Percentiles rank a stretch among this genome's conserved stretches.
Evolutionary conservation across 2,329 filamentous ascomycete species (phyloP).

Genomic region (Colletotrichum caudatum): DNA sequence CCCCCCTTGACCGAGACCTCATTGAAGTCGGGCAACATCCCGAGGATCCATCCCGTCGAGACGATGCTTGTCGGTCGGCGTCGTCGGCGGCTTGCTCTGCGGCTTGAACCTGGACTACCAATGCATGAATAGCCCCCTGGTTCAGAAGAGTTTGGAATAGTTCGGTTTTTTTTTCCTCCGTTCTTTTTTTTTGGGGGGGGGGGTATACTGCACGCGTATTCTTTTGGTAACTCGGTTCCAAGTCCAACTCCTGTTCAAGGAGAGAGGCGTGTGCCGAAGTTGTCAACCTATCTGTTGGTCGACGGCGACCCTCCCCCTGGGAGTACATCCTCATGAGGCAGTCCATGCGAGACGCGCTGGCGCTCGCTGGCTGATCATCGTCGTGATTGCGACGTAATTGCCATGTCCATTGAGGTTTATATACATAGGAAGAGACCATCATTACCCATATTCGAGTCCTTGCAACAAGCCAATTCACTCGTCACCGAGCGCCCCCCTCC

Average conservation of each 20-base stretch:
- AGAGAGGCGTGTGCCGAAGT: no score
- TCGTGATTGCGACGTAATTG: background rate
- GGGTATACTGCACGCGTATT: background rate
- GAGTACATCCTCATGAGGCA: background rate
- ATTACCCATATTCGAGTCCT: background rate
- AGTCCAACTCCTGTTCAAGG: background rate
- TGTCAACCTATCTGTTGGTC: no score
- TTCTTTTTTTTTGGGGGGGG: no score
- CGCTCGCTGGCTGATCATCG: background rate
- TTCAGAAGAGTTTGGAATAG: background rate
- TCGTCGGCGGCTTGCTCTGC: no score
- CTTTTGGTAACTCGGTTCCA: background rate
- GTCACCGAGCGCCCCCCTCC: no score
- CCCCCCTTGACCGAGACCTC: no score
- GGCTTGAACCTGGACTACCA: background rate
- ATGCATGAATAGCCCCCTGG: background rate
- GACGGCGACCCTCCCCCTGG: background rate
- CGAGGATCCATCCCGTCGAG: no score
- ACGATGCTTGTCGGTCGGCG: no score
- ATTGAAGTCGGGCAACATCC: no score
- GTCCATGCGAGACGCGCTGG: background rate
- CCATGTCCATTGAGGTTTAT: background rate
- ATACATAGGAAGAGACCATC: background rate
- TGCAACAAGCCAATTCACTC: background rate
- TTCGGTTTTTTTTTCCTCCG: background rate